Evolutionary conservation across 257 asterid genomes (phyloP).

Genomic region (Solanum stenotomum): DNA sequence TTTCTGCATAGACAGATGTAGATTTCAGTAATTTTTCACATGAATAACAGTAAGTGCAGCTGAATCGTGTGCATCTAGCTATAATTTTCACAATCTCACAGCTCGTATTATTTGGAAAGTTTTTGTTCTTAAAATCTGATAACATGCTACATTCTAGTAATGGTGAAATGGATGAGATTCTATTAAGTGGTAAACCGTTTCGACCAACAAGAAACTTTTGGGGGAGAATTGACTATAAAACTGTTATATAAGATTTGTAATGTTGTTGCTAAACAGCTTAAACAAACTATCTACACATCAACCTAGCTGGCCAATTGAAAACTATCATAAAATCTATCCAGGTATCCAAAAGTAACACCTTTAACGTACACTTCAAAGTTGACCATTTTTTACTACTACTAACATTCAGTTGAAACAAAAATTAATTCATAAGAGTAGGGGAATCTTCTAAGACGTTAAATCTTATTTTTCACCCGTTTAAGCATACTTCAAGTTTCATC

Average conservation of each 20-base stretch:
- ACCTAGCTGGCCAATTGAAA: neutral
- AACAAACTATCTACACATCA: neutral
- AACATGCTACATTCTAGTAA: neutral
- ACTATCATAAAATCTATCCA: neutral
- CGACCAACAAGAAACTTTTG: neutral
- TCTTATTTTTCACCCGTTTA: neutral
- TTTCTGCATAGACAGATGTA: conserved; percentile 50
- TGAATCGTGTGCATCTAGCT: neutral
- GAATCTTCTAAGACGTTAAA: neutral
- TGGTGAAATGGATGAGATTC: neutral
- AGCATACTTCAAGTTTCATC: neutral
- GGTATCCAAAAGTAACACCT: neutral
- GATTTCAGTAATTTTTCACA: neutral
- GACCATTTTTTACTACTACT: neutral
- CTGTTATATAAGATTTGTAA: neutral
- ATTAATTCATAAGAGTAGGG: neutral
- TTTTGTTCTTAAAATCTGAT: neutral
- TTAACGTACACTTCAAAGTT: neutral
- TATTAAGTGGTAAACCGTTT: neutral
- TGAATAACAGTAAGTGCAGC: neutral
- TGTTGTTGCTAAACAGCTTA: neutral
- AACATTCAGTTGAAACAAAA: neutral
- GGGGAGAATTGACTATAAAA: neutral
- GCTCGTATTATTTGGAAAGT: neutral
- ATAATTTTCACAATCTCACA: neutral